Base-by-base conservation (phyloP, 225 moss, liverwort and hornwort genomes). In the Asterella californica region DNA sequence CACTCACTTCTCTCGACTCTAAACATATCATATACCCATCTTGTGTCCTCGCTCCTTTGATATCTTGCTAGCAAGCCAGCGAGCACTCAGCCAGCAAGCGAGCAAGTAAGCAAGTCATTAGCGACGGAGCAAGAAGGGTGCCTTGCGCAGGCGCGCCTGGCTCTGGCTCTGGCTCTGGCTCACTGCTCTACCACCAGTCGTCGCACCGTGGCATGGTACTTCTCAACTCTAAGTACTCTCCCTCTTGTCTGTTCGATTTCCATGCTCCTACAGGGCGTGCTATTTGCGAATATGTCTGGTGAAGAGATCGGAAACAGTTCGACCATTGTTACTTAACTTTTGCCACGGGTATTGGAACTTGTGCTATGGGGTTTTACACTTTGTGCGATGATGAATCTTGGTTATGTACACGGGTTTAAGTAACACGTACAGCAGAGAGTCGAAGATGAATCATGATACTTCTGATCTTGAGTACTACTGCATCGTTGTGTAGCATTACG, bases 191-290 rank as follows among this genome's bases (percentile, higher is more conserved):
- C 36, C 70, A 34, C 70, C 27, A 21, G 79, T 52, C 79, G 79
- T 79, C 70, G 79, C 79, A 78, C 65, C 78, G 78, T 78, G 79
- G 79, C 79, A 70, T 42, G 79, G 79, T 79, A 79, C 52, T 54
- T 57, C 55, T 32, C 29, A 5, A 29, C 50, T 27, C 25, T 19
- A 42, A n/a, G 8, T 32, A 25, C 33, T 70, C 70, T 24, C 17
- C 18, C 14, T 18, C 49, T 53, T 18, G 42, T 42, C 42, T 42
- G 7, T 7, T 42, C 4, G 42, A 42, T 7, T 42, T 7, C 42
- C 42, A 42, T 42, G 42, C 42, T 42, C 42, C 7, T 7, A 7
- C 3, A 42, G 42, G 42, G 42, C 42, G 42, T 42, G 42, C 42
- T 42, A 2, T 42, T 42, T 42, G 42, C 3, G 7, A 42, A 42